These are phyloP conservation scores for Anthracocystis panici-leucophaei DNA, from an alignment of 1,284 basidiomycete species.

Conservation along the genomic window DNA sequence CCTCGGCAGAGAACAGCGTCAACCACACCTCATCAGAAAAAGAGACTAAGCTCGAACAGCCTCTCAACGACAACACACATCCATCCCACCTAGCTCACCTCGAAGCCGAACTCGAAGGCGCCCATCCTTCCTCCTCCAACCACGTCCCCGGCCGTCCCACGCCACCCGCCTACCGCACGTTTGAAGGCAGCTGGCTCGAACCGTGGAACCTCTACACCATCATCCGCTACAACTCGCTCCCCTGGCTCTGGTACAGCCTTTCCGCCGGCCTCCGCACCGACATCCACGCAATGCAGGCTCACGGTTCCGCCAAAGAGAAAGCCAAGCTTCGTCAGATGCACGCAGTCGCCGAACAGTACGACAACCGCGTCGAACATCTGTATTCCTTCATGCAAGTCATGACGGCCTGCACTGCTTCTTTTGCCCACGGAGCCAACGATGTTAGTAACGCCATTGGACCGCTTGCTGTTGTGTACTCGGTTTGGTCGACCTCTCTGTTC, in stretches of 20 bases:
- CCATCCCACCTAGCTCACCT: conserved; percentile 25
- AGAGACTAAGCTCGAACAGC: conserved; percentile 20
- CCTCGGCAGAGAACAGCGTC: conserved; percentile 2
- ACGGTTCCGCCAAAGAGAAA: conserved; percentile 29
- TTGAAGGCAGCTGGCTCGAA: conserved; percentile 40
- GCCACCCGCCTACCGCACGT: conserved; percentile 43
- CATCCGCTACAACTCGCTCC: conserved; percentile 41
- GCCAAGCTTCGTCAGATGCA: conserved; percentile 42
- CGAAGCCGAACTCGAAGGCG: conserved; percentile 33
- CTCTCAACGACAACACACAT: conserved; percentile 2
- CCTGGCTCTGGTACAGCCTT: conserved; percentile 35
- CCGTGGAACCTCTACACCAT: conserved; percentile 52
- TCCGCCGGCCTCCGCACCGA: conserved; percentile 43
- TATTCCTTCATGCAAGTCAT: conserved; percentile 54
- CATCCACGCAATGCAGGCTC: conserved; percentile 46
- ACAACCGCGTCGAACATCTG: conserved; percentile 52
- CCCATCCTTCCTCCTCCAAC: not conserved
- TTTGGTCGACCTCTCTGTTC: conserved; percentile 37
- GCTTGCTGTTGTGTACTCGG: conserved; percentile 43
- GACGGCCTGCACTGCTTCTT: conserved; percentile 49
- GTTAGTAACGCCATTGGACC: conserved; percentile 53
- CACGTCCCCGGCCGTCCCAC: conserved; percentile 33
- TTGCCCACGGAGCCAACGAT: conserved; percentile 58
- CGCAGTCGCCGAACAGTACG: conserved; percentile 44
- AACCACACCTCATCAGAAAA: conserved; percentile 18